Percentiles rank a stretch among this genome's conserved stretches.
These are phyloP conservation scores for Solanum hybrid DNA, from an alignment of 305 asterid species.

Conservation along the genomic window DNA sequence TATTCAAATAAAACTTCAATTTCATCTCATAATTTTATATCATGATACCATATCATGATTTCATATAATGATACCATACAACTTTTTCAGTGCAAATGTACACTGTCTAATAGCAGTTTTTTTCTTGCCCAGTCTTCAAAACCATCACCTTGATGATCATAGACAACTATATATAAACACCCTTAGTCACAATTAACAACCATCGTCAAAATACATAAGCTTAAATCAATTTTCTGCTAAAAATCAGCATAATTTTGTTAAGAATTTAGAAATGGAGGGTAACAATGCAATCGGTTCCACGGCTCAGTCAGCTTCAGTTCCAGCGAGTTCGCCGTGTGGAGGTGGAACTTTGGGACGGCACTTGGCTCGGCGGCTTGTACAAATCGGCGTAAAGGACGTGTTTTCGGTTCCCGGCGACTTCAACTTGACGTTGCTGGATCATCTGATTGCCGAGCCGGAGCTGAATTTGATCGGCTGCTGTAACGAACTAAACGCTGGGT, in stretches of 20 bases:
- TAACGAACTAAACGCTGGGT: conserved; percentile 88
- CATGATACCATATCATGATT: no score
- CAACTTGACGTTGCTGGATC: conserved; percentile 7
- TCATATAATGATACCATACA: background rate
- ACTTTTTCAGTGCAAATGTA: background rate
- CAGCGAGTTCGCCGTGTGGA: conserved; percentile 23
- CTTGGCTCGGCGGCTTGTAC: conserved; percentile 11
- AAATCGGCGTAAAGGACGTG: conserved; percentile 7
- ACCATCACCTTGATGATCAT: background rate
- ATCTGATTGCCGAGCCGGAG: conserved; percentile 9
- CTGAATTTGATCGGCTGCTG: conserved; percentile 47
- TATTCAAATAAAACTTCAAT: no score
- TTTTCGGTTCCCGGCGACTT: conserved; percentile 9
- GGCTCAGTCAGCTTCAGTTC: conserved; percentile 8
- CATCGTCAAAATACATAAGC: background rate
- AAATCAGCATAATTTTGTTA: background rate
- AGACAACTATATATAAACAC: background rate
- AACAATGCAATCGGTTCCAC: background rate
- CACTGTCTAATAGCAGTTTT: background rate
- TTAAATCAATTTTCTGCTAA: background rate
- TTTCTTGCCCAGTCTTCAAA: background rate
- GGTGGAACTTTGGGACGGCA: conserved; percentile 23
- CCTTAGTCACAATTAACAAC: background rate
- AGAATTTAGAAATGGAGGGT: background rate
- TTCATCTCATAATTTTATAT: no score